Base-by-base conservation (phyloP, 352 stramenopile genomes). In the Pythium diclinum region DNA sequence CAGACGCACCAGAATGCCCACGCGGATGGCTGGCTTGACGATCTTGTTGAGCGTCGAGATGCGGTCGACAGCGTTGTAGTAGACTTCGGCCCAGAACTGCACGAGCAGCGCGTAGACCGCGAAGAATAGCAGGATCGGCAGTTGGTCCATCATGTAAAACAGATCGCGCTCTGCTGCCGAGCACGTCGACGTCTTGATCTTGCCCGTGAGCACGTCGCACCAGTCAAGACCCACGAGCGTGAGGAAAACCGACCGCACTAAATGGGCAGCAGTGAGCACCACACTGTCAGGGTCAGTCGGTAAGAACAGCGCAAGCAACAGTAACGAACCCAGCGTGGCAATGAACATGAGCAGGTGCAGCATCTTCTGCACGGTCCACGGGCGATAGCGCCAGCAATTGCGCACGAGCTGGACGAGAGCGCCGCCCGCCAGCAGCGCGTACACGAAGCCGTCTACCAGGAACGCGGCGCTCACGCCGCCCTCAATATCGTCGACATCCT, bases 351-450 rank as follows among this genome's bases (percentile, higher is more conserved):
- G 76, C 61, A 90, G 17, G 59, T 95, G 87, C 51, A 94, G 78
- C 79, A 93, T 90, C 71, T 95, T 95, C 70, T 95, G 87, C 64
- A 92, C 79, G 6, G 85, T 95, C 85, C 85, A 94, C 3, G 84
- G 81, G 3, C 79, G 79, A 71, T 95, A 94, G 28, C 85, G 81
- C 33, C 76, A 86, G 73, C 85, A 94, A 49, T 94, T 95, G 48
- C 87, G 87, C 44, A 83, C 74, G n/a, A 95, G 66, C 64, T 95
- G 87, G 36, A 87, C 73, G 21, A 81, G 72, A 10, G 82, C 70
- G 3, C 73, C 74, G 16, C 72, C 72, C n/a, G 73, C 82, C 25
- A 94, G 78, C 6, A 91, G 51, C 42, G 81, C 81, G 38, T 94
- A 94, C 13, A 80, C 75, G 33, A 88, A 86, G 3, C 74, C 72